Evolutionary conservation across 2,329 filamentous ascomycete genomes (phyloP).

Genomic region (Pochonia chlamydosporia): DNA sequence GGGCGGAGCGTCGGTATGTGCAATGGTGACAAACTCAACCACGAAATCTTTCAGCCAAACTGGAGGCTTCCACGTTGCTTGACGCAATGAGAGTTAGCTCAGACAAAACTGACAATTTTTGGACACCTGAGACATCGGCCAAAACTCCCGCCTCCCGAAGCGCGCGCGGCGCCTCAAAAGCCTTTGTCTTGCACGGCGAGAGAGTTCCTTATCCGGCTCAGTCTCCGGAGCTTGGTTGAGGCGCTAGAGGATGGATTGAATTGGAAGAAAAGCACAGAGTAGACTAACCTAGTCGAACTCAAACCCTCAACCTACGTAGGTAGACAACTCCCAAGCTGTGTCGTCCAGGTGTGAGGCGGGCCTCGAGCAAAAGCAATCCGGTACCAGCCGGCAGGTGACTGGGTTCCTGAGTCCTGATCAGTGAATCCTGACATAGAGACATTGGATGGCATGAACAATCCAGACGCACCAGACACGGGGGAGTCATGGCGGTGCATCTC

Average conservation of each 20-base stretch:
- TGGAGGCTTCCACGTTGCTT: no score
- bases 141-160: slow-evolving; percentile 1
- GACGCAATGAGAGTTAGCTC: background rate
- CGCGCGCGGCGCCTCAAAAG: background rate
- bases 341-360: no score
- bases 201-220: slow-evolving; percentile 9
- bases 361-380: no score
- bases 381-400: no score
- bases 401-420: no score
- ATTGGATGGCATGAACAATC: background rate
- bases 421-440: no score
- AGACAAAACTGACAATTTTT: background rate
- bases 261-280: background rate
- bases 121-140: background rate
- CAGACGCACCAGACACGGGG: background rate
- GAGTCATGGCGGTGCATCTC: slow-evolving; percentile 4
- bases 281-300: slow-evolving; percentile 1
- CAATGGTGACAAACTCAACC: no score
- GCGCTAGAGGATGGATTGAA: no score
- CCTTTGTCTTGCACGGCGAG: background rate
- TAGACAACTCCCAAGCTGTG: background rate
- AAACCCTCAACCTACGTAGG: background rate
- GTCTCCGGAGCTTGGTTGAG: slow-evolving; percentile 6
- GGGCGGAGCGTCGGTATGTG: no score
- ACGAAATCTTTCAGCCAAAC: no score